phyloP scores from a whole-genome alignment of 805 yeast genomes.

The Torulaspora delbrueckii region DNA sequence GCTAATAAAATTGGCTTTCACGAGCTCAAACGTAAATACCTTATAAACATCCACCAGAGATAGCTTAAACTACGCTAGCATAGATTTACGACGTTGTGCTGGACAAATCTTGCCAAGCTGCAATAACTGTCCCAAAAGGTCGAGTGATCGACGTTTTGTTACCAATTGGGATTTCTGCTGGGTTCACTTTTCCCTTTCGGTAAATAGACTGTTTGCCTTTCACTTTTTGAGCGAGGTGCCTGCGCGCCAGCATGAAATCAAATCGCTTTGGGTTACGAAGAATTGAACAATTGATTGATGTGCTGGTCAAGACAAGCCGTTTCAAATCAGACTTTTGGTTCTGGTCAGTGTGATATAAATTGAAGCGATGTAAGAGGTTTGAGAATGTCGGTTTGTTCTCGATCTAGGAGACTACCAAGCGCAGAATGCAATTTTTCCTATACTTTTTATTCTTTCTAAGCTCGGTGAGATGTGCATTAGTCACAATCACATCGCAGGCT shows the following conservation, averaged over 20 bases:
- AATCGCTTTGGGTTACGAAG: not conserved
- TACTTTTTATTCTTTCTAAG: slow-evolving; percentile 1
- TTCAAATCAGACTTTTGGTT: not conserved
- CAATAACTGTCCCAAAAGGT: not conserved
- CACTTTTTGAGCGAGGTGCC: not conserved
- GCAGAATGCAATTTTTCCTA: slow-evolving; percentile 3
- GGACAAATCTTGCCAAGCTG: not conserved
- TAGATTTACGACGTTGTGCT: not conserved
- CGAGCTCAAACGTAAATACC: no score
- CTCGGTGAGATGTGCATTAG: slow-evolving; percentile 3
- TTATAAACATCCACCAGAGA: no score
- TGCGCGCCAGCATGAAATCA: not conserved
- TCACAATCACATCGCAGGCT: not conserved
- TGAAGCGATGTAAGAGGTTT: not conserved
- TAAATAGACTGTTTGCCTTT: not conserved
- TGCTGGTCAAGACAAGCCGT: not conserved
- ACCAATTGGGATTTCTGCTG: not conserved
- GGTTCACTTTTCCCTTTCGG: not conserved
- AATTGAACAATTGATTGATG: not conserved
- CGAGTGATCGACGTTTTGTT: not conserved
- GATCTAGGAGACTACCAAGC: not conserved
- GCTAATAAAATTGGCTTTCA: slow-evolving; percentile 5
- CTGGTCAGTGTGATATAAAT: not conserved
- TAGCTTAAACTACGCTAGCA: not conserved
- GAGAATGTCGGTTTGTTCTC: not conserved